phyloP scores from a whole-genome alignment of 2,329 filamentous ascomycete species.

The Arthroderma uncinatum region DNA sequence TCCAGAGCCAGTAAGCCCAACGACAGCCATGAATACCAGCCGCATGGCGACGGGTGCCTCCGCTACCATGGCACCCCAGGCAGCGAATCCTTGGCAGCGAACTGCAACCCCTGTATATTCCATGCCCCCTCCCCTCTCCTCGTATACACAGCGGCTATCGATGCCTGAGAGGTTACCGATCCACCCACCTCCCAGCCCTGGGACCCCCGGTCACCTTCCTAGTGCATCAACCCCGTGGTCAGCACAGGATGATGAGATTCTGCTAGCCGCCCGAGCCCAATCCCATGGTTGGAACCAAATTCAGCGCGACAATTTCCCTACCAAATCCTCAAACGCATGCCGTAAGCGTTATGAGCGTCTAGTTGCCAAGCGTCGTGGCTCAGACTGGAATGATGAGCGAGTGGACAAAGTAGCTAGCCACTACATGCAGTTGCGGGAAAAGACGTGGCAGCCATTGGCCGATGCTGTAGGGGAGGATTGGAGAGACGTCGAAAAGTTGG shows the following conservation, averaged over 20 bases:
- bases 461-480: conserved; percentile 47
- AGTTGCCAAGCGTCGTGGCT: conserved; percentile 59
- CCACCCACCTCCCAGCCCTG: conserved; percentile 7
- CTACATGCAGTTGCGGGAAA: conserved; percentile 67
- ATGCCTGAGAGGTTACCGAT: conserved; percentile 1
- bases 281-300: conserved; percentile 79
- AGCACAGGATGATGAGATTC: conserved; percentile 59
- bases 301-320: conserved; percentile 61
- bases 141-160: conserved; percentile 5
- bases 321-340: conserved; percentile 70
- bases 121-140: conserved; percentile 13
- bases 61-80: conserved; percentile 3
- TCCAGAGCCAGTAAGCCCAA: not conserved
- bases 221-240: conserved; percentile 52
- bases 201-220: conserved; percentile 9
- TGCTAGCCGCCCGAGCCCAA: conserved; percentile 59
- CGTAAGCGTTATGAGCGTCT: conserved; percentile 79
- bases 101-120: conserved; percentile 6
- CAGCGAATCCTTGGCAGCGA: conserved; percentile 9
- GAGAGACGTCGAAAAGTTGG: conserved; percentile 70
- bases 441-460: conserved; percentile 70
- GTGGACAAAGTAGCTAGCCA: conserved; percentile 62
- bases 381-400: conserved; percentile 69
- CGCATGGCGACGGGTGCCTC: conserved; percentile 3
- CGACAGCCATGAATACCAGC: conserved; percentile 12